A percentile compares a stretch with the other conserved stretches of the same genome.
Evolutionary conservation across 345 rosid species (phyloP).

Genomic region (Acer campestre): DNA sequence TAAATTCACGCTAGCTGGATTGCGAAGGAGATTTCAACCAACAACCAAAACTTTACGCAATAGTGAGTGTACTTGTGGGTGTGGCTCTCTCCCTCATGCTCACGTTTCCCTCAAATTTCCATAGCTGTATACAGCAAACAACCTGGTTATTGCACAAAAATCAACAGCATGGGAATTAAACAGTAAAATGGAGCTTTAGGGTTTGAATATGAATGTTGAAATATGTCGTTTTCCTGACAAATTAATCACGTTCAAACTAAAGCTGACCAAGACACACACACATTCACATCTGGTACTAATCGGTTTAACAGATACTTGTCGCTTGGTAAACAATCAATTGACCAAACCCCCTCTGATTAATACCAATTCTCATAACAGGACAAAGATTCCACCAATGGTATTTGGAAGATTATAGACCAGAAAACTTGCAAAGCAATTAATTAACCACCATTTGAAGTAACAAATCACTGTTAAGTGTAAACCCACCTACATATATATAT

Average conservation of each 20-base stretch:
- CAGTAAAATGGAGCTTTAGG: not conserved
- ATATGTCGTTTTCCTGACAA: slow-evolving; percentile 14
- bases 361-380: not conserved
- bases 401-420: not conserved
- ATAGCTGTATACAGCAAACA: not conserved
- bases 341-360: slow-evolving; percentile 7
- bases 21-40: slow-evolving; percentile 29
- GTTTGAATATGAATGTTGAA: not conserved
- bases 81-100: slow-evolving; percentile 13
- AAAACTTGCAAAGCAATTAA: not conserved
- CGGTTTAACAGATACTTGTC: slow-evolving; percentile 3
- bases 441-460: not conserved
- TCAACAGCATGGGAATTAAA: not conserved
- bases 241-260: slow-evolving; percentile 21
- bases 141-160: not conserved
- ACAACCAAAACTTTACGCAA: slow-evolving; percentile 14
- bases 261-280: not conserved
- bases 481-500: no score
- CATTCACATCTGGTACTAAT: not conserved
- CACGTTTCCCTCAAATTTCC: not conserved
- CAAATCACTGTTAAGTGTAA: not conserved
- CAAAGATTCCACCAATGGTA: not conserved
- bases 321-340: slow-evolving; percentile 8
- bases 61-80: slow-evolving; percentile 3
- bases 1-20: slow-evolving; percentile 2